phyloP scores from a whole-genome alignment of 2,329 filamentous ascomycete genomes.

The Lachnellula cervina region DNA sequence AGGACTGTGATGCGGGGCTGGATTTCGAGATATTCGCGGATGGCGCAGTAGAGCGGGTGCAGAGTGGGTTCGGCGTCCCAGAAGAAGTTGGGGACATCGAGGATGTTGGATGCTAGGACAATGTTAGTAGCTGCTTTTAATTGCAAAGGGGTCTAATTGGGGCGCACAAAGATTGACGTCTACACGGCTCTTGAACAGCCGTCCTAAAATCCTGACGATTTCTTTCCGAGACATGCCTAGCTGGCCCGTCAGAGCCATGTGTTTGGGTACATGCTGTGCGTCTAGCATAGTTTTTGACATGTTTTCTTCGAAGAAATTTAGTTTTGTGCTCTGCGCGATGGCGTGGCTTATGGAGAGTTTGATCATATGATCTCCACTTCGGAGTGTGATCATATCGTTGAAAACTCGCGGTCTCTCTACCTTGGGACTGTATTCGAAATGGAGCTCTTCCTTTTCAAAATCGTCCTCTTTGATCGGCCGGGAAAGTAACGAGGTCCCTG shows the following conservation, averaged over 20 bases:
- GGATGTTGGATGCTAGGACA: conserved; percentile 76
- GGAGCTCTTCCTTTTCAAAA: conserved; percentile 96
- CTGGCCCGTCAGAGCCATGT: conserved; percentile 81
- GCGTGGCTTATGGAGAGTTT: conserved; percentile 97
- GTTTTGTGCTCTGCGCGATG: conserved; percentile 93
- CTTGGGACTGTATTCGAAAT: conserved; percentile 90
- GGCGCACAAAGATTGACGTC: conserved; percentile 93
- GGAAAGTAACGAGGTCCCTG: conserved; percentile 63
- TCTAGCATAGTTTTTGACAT: conserved; percentile 94
- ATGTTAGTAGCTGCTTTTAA: conserved; percentile 15
- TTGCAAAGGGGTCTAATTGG: neutral
- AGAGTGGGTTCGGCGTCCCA: conserved; percentile 96
- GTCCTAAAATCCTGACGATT: conserved; percentile 85
- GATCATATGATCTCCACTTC: conserved; percentile 97
- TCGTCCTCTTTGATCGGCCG: conserved; percentile 81
- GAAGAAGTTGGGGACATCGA: conserved; percentile 95
- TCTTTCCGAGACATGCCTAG: conserved; percentile 88
- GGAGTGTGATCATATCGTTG: conserved; percentile 98
- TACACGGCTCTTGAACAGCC: conserved; percentile 87
- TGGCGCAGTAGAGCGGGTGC: conserved; percentile 87
- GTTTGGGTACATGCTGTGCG: conserved; percentile 86
- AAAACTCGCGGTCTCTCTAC: conserved; percentile 87
- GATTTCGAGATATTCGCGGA: conserved; percentile 96
- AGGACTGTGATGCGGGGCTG: conserved; percentile 93
- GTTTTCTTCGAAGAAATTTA: conserved; percentile 92